Percentiles rank a stretch among this genome's conserved stretches.
Conservation (phyloP, 2,329 filamentous ascomycete genomes). For the Colletotrichum agaves region DNA sequence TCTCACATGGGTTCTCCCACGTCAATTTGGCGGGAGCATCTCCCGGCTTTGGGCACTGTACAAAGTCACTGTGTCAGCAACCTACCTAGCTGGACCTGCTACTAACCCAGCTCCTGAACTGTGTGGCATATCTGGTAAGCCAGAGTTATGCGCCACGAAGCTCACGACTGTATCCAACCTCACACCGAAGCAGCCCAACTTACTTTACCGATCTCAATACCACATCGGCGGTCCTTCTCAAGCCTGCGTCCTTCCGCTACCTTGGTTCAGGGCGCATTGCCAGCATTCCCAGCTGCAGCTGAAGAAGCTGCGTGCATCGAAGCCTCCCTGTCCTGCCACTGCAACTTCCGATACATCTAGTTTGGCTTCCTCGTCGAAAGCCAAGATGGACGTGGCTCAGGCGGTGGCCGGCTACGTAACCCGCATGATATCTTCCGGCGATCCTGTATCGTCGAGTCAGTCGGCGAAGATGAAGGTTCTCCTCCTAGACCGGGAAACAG, state of each 20-base stretch:
- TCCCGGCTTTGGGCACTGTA: not conserved
- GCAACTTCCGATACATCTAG: not conserved
- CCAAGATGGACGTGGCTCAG: constrained; percentile 90
- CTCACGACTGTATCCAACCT: not conserved
- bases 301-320: too few relatives aligned
- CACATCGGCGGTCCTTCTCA: too few relatives aligned
- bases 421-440: constrained; percentile 91
- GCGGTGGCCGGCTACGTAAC: constrained; percentile 94
- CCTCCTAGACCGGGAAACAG: constrained; percentile 91
- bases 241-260: not conserved
- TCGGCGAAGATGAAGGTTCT: constrained; percentile 98
- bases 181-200: not conserved
- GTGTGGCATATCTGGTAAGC: not conserved
- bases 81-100: too few relatives aligned
- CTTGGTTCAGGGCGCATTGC: too few relatives aligned
- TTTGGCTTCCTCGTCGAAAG: constrained; percentile 38
- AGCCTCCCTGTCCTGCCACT: too few relatives aligned
- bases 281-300: too few relatives aligned
- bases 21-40: not conserved
- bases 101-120: too few relatives aligned
- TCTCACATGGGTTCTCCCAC: too few relatives aligned
- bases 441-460: constrained; percentile 72
- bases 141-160: constrained; percentile 1
- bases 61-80: not conserved
- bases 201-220: too few relatives aligned